These are phyloP conservation scores for Fusarium siculi DNA, from an alignment of 2,329 filamentous ascomycete genomes.

Conservation along the genomic window DNA sequence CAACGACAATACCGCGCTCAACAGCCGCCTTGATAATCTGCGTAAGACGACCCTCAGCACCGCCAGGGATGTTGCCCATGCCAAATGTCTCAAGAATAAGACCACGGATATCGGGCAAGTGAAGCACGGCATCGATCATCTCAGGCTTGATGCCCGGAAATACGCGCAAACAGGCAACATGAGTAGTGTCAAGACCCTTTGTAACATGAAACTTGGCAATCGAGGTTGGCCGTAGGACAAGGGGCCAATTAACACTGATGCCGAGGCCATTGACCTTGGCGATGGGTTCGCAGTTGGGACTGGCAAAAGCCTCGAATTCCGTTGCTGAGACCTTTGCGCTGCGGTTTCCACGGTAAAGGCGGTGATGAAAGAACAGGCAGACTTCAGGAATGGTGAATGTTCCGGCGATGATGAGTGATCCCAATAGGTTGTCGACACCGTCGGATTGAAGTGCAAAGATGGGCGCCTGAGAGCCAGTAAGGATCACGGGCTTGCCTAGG, in stretches of 20 bases:
- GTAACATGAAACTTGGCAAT: constrained; percentile 81
- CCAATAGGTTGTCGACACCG: constrained; percentile 89
- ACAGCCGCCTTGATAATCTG: constrained; percentile 82
- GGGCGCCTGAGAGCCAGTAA: constrained; percentile 84
- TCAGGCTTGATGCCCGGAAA: constrained; percentile 95
- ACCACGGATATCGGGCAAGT: constrained; percentile 79
- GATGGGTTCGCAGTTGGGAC: constrained; percentile 85
- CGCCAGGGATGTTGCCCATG: constrained; percentile 89
- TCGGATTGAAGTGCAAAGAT: constrained; percentile 93
- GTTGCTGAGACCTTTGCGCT: constrained; percentile 89
- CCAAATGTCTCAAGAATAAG: constrained; percentile 93
- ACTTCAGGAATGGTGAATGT: constrained; percentile 95
- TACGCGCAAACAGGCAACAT: constrained; percentile 88
- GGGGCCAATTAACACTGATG: constrained; percentile 82
- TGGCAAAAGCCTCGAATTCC: constrained; percentile 87
- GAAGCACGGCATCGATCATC: constrained; percentile 88
- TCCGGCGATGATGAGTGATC: constrained; percentile 87
- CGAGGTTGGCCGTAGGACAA: constrained; percentile 77
- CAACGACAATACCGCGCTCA: constrained; percentile 82
- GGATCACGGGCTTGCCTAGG: constrained; percentile 88
- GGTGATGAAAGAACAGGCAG: constrained; percentile 93
- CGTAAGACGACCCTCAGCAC: constrained; percentile 81
- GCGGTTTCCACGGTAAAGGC: constrained; percentile 87
- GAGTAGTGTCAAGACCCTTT: constrained; percentile 82
- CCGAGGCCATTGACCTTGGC: constrained; percentile 84